phyloP scores from a whole-genome alignment of 1,139 yeast species.

The Debaryomycetaceae sp. region DNA sequence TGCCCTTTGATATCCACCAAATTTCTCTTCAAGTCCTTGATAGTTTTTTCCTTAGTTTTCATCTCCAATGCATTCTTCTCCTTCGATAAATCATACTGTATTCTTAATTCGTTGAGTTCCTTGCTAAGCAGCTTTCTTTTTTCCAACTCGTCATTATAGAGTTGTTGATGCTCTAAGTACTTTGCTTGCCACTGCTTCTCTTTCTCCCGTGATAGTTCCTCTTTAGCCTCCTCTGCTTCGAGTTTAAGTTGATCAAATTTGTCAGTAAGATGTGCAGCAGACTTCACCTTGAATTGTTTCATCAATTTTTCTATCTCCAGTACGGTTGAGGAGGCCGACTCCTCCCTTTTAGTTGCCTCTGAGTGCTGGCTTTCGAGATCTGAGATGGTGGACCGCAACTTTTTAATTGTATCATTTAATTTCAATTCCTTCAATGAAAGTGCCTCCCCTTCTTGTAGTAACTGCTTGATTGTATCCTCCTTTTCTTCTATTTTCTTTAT shows the following conservation, averaged over 20 bases:
- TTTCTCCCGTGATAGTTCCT: constrained; percentile 18
- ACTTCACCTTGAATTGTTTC: constrained; percentile 23
- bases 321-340: constrained; percentile 22
- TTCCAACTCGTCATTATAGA: constrained; percentile 32
- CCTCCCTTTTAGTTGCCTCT: constrained; percentile 31
- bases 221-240: constrained; percentile 11
- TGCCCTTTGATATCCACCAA: constrained; percentile 30
- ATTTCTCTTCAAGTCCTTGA: constrained; percentile 25
- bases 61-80: constrained; percentile 36
- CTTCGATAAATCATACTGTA: constrained; percentile 38
- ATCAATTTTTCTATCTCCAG: constrained; percentile 34
- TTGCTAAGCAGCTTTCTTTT: constrained; percentile 24
- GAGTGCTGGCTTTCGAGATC: constrained; percentile 38
- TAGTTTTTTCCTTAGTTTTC: constrained; percentile 23
- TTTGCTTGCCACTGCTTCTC: constrained; percentile 36
- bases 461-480: constrained; percentile 54
- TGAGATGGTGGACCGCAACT: constrained; percentile 49
- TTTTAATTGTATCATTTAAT: constrained; percentile 64
- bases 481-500: constrained; percentile 33
- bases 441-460: constrained; percentile 76
- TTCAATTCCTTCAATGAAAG: constrained; percentile 73
- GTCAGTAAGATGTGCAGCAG: constrained; percentile 23
- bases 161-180: constrained; percentile 30
- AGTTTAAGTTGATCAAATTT: constrained; percentile 12
- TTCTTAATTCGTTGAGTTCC: constrained; percentile 35